Evolutionary conservation across 2,329 filamentous ascomycete genomes (phyloP), one percentile per base, ranked within the genome.

Genomic region (Orbilia oligospora): DNA sequence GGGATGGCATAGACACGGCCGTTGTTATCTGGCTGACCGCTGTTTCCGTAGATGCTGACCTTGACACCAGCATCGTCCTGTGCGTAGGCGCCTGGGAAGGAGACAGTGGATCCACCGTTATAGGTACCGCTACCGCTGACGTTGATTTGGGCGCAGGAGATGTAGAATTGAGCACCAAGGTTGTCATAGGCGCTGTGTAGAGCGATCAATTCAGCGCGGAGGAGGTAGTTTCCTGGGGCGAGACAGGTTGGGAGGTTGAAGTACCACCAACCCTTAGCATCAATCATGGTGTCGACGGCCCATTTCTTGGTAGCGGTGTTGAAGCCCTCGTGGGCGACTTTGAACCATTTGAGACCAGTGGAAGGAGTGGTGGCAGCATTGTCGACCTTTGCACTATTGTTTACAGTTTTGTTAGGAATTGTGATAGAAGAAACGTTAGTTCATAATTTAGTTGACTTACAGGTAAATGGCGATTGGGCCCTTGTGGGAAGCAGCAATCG

Each of bases 231-330:
- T 24, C 84, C 84, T 0, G 84, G 81, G 0, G 83, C 83, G 30
- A 80, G 66, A 41, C 77, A 80, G 27, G 12, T 71, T 55, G 84
- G 84, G 24, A 85, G 82, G 0, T 83, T 84, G 44, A 85, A 81
- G 5, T 82, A 83, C 81, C 86, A 84, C 82, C 85, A 85, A 72
- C 87, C 86, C 12, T 84, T 73, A 81, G 85, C 85, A 44, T 82
- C 79, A 80, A 87, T 87, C 85, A 88, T 85, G 79, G 85, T 84
- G 82, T 88, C 87, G 41, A 88, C 86, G 20, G 85, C 87, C 87
- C 87, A 88, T 70, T 84, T 84, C 38, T 84, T 84, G 71, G 81
- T 83, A 49, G 83, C 84, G 1, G 66, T 81, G 69, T 83, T 79
- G n/a, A 85, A 83, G 3, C 84, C 83, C 61, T 85, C 85, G 71